Base-by-base conservation (phyloP, 805 yeast genomes). In the Zygosaccharomyces siamensis region DNA sequence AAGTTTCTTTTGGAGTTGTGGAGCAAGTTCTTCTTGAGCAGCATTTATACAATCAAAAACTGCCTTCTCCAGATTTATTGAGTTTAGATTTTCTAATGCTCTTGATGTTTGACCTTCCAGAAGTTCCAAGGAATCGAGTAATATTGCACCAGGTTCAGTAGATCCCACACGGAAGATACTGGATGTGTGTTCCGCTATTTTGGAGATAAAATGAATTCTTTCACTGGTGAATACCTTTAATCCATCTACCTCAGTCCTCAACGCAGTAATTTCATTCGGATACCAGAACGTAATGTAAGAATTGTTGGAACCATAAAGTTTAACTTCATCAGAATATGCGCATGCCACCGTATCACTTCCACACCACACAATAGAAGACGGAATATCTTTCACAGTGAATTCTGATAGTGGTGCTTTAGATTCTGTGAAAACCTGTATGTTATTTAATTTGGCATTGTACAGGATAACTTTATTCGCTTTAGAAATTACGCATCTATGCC, bases 131-230 rank as follows among this genome's bases (percentile, higher is more conserved):
- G 96, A 85, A 66, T 90, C 97, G 7, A 88, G 68, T 30, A 93
- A 69, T 21, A 92, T 84, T 1, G 96, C 88, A 28, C 93, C 76
- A 1, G 97, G 86, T 30, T 86, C 77, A 0, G 87, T 77, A 0
- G 97, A 88, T 0, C 98, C 99, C 42, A 90, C 79, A 59, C 78
- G 79, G 65, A 89, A 89, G 5, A 87, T 75, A 33, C 81, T 80
- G 3, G 76, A 74, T 0, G 86, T 78, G 0, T 71, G 64, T 2
- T 70, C 69, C 0, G 79, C 73, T 0, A 93, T 95, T 52, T 83
- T 75, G 6, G 83, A 70, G 7, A 89, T 62, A 47, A 86, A 78
- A 52, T 83, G 84, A 12, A 86, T 70, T 38, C 76, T 74, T 7
- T 73, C 74, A 3, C 69, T 60, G 0, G 88, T 80, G n/a, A 89